Evolutionary conservation across 2,329 filamentous ascomycete genomes (phyloP).

Genomic region (Fusarium haematococcum): DNA sequence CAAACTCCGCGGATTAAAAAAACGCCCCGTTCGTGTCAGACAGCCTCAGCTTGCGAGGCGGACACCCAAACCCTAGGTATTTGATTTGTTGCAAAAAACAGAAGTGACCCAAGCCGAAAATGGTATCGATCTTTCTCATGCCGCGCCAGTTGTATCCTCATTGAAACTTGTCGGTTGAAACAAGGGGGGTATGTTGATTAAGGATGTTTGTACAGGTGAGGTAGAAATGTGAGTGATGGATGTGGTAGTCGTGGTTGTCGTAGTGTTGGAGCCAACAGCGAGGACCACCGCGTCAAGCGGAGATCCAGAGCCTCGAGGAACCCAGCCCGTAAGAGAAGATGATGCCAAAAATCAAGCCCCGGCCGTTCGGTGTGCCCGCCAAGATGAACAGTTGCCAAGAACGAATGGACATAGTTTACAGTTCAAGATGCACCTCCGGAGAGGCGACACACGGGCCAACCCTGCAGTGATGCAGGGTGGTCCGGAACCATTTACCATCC

Average conservation of each 20-base stretch:
- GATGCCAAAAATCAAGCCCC: constrained; percentile 55
- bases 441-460: constrained; percentile 51
- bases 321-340: constrained; percentile 53
- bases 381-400: constrained; percentile 61
- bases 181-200: constrained; percentile 57
- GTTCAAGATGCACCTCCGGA: constrained; percentile 50
- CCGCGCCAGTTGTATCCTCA: constrained; percentile 54
- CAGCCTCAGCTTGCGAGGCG: constrained; percentile 51
- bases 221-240: constrained; percentile 36
- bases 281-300: constrained; percentile 42
- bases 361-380: constrained; percentile 58
- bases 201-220: constrained; percentile 62
- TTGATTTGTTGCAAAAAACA: constrained; percentile 45
- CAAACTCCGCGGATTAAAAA: constrained; percentile 51
- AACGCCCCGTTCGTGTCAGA: constrained; percentile 57
- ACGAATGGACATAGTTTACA: constrained; percentile 54
- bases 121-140: constrained; percentile 62
- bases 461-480: constrained; percentile 50
- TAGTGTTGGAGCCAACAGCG: constrained; percentile 47
- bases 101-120: constrained; percentile 51
- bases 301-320: constrained; percentile 50
- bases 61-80: constrained; percentile 45
- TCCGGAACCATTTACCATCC: constrained; percentile 61
- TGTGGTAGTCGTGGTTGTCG: constrained; percentile 32
- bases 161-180: constrained; percentile 46